Percentiles rank a stretch among this genome's conserved stretches.
phyloP scores from a whole-genome alignment of 2,329 filamentous ascomycete species.

The Alternaria postmessia region DNA sequence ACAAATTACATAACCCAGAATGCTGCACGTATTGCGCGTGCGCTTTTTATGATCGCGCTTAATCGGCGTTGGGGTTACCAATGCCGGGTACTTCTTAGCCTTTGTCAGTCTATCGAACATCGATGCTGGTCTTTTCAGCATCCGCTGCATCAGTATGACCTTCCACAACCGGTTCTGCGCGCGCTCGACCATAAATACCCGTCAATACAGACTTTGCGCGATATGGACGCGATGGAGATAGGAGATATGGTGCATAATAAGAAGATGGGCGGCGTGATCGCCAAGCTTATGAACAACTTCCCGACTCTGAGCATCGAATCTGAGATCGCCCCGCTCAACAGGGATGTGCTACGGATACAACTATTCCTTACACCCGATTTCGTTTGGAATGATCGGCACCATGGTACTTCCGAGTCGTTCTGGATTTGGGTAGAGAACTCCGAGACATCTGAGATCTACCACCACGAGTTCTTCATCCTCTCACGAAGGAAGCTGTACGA shows the following conservation, averaged over 20 bases:
- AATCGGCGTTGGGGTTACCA: conserved; percentile 96
- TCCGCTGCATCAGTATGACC: conserved; percentile 92
- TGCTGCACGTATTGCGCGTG: conserved; percentile 89
- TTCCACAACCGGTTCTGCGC: conserved; percentile 82
- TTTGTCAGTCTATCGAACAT: conserved; percentile 97
- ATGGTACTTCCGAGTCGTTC: conserved; percentile 94
- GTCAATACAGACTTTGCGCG: conserved; percentile 83
- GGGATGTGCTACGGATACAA: conserved; percentile 91
- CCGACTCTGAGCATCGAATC: conserved; percentile 90
- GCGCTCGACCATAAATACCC: conserved; percentile 84
- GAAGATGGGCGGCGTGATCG: conserved; percentile 82
- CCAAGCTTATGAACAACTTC: conserved; percentile 85
- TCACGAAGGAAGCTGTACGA: conserved; percentile 89
- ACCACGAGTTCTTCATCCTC: conserved; percentile 96
- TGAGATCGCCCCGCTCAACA: conserved; percentile 93
- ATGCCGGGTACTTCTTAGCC: conserved; percentile 85
- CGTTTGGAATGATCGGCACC: conserved; percentile 89
- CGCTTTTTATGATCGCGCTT: conserved; percentile 95
- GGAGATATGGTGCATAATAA: conserved; percentile 91
- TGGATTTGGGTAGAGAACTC: conserved; percentile 99
- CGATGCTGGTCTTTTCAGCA: conserved; percentile 95
- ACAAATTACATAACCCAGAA: conserved; percentile 96
- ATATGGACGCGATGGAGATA: conserved; percentile 93
- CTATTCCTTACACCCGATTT: conserved; percentile 90
- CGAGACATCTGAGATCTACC: conserved; percentile 96